These are phyloP conservation scores for Polysphondylium violaceum DNA, from an alignment of 78 protist genomes.

Conservation along the genomic window DNA sequence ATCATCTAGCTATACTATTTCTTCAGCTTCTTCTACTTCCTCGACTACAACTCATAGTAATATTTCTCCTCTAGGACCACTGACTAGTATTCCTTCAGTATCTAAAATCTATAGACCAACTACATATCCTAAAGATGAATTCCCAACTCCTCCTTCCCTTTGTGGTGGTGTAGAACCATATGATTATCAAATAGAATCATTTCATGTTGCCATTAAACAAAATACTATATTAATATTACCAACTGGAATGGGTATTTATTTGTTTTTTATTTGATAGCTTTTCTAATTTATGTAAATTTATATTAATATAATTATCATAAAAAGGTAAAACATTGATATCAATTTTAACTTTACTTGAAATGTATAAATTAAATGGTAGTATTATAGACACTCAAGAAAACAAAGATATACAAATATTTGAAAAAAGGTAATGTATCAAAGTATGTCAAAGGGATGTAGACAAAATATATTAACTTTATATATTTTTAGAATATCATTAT, in stretches of 20 bases:
- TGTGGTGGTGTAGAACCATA: conserved; percentile 2
- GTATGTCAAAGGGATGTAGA: no score
- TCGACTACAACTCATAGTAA: no score
- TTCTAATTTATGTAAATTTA: not conserved
- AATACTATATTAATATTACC: conserved; percentile 48
- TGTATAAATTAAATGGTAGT: not conserved
- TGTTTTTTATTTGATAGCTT: not conserved
- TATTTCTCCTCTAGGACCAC: not conserved
- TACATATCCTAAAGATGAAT: no score
- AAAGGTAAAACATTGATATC: conserved; percentile 39
- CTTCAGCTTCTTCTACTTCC: not conserved
- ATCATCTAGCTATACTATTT: no score
- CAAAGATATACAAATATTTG: no score
- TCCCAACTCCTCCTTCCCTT: no score
- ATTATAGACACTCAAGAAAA: not conserved
- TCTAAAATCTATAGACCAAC: not conserved
- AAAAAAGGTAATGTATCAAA: no score
- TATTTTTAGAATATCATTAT: conserved; percentile 2
- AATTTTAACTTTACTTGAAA: conserved; percentile 14
- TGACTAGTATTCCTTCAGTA: not conserved
- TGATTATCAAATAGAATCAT: conserved; percentile 33
- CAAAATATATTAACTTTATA: not conserved
- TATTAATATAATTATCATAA: not conserved
- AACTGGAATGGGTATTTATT: conserved; percentile 21
- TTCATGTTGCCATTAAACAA: not conserved